Evolutionary conservation across 345 rosid genomes (phyloP), one percentile per base, ranked within the genome.

Genomic region (Euphorbia tirucalli): DNA sequence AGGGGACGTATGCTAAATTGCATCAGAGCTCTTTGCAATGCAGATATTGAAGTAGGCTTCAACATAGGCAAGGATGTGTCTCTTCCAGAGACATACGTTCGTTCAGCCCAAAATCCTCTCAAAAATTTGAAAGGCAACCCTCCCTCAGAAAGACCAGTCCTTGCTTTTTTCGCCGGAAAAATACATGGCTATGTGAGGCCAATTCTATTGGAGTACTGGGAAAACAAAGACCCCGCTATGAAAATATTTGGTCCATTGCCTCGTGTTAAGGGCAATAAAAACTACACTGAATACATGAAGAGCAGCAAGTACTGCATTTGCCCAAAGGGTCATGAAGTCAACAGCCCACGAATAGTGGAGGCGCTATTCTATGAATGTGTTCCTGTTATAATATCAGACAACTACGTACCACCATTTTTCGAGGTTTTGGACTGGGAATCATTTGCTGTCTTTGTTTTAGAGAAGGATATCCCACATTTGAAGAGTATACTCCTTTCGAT

Each of bases 271-370:
- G 90, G 90, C 2, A 83, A 86, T 25, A 79, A 68, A 83, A 86
- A 84, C 82, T 93, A 88, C 74, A 68, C 81, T 61, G 85, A 85
- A 64, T 75, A 83, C 85, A 91, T 89, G 97, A 87, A 88, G 80
- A 89, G 91, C 80, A 89, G 92, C 87, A 89, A 89, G 79, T 88
- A 87, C 74, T 91, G 98, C 78, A 87, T 93, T 28, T 93, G 96
- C 68, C 90, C 94, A 1, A 91, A 83, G 80, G 96, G 97, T 59
- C 90, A 88, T 24, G 97, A 91, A 84, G 98, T 89, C 31, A 91
- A 93, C 72, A 87, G 93, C 76, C 98, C 96, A 25, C 83, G 93
- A 35, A 90, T 91, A 15, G 97, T 89, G 65, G 97, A 91, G 82
- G 89, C 94, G 35, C 64, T 91, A 74, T 89, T 91, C 77, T 85